Base-by-base conservation (phyloP, 305 asterid genomes). In the Solanum hybrid region DNA sequence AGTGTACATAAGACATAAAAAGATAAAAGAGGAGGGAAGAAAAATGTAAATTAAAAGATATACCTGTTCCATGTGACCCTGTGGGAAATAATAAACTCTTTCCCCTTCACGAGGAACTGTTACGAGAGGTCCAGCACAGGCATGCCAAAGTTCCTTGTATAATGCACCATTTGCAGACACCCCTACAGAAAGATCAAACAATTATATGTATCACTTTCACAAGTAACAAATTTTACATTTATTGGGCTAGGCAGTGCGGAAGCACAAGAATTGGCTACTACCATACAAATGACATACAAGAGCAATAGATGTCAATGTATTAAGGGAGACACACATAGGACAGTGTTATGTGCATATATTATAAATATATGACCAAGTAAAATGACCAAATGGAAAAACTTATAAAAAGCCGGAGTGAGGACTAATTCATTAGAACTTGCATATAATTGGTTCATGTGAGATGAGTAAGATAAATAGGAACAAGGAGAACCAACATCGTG, bases 61-160 rank as follows among this genome's bases (percentile, higher is more conserved):
- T 90, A 96, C 99, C 98, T 97, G 99, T 91, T 97, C 99, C 99
- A 97, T 96, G 93, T 97, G 99, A 88, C 99, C 99, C 90, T 97
- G 99, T 11, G 99, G 99, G 89, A 94, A 97, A 93, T 97, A 97
- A 90, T 96, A 97, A 89, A 95, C 98, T 69, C 96, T 93, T 91
- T 95, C 99, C 22, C 96, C 95, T 91, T 95, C 95, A 90, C 97
- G 95, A 82, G 99, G 99, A 90, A 97, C 94, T 12, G 92, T 91
- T 75, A 97, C 98, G 86, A 97, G 98, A 81, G 99, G 98, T 37
- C 99, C 99, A 51, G 99, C 99, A 93, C 99, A 97, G 84, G 99
- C 98, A 93, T 95, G 95, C 99, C 99, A 96, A 12, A 96, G 97
- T 91, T 94, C 97, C 93, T 94, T 93, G 91, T 91, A 95, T 91